Conservation (phyloP, 2,329 filamentous ascomycete species). For the Capronia epimyces region DNA sequence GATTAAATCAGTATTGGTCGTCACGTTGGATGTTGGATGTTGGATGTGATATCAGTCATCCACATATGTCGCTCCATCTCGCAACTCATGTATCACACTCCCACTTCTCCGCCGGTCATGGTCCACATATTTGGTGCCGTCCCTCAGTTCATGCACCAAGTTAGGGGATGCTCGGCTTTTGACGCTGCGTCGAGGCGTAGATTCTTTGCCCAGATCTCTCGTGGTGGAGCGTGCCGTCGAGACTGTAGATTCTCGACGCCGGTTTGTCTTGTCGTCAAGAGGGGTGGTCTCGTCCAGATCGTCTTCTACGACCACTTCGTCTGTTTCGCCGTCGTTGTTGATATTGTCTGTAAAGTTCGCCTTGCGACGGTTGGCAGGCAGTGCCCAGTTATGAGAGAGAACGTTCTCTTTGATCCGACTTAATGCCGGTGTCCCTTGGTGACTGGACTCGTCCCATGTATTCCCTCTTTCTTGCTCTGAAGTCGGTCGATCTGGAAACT, state of each 20-base stretch:
- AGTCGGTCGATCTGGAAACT: background rate
- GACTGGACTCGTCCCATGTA: background rate
- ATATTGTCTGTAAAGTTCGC: slow-evolving; percentile 16
- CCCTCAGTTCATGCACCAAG: slow-evolving; percentile 28
- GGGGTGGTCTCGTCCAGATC: background rate
- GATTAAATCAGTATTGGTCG: background rate
- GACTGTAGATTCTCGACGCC: slow-evolving; percentile 12
- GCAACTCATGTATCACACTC: slow-evolving; percentile 26
- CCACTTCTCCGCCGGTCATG: slow-evolving; percentile 11
- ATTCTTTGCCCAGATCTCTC: slow-evolving; percentile 2
- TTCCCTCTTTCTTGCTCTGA: background rate
- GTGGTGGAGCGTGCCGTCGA: slow-evolving; percentile 10
- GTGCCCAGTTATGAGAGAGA: background rate
- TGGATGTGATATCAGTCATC: slow-evolving; percentile 15
- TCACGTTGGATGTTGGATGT: background rate
- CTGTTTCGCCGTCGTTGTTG: slow-evolving; percentile 7
- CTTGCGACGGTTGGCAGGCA: slow-evolving; percentile 7
- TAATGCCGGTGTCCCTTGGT: background rate
- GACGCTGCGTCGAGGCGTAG: slow-evolving; percentile 14
- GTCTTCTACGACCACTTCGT: background rate
- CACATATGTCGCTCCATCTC: slow-evolving; percentile 24
- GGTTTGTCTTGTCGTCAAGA: slow-evolving; percentile 4
- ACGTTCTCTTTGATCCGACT: background rate
- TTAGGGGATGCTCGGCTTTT: slow-evolving; percentile 16
- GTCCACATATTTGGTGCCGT: slow-evolving; percentile 29